These are phyloP conservation scores for Austroboletus eburneus DNA, from an alignment of 768 basidiomycete genomes.

Conservation along the genomic window DNA sequence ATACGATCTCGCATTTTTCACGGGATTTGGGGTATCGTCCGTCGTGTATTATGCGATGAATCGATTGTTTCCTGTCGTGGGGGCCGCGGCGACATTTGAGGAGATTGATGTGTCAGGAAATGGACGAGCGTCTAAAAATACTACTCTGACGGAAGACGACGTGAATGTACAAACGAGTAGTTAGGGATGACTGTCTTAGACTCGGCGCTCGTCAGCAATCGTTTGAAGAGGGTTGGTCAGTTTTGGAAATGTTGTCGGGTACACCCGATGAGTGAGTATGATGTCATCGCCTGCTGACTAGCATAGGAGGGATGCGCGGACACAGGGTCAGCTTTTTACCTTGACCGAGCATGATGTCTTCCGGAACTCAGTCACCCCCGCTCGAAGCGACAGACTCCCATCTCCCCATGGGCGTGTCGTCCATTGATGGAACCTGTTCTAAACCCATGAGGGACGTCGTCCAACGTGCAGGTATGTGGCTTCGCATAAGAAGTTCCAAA, in stretches of 20 bases:
- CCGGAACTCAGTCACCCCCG: constrained; percentile 54
- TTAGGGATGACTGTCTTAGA: too few species aligned
- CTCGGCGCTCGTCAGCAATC: too few species aligned
- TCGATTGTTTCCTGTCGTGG: constrained; percentile 55
- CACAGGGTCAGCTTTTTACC: too few species aligned
- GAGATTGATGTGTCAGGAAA: constrained; percentile 52
- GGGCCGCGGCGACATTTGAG: constrained; percentile 43
- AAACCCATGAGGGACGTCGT: constrained; percentile 37
- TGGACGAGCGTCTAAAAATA: neutral
- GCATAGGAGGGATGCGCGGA: neutral
- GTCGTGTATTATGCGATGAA: constrained; percentile 61
- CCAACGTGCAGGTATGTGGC: constrained; percentile 41
- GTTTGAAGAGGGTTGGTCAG: constrained; percentile 6
- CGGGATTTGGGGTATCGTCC: constrained; percentile 70
- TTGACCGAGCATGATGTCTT: constrained; percentile 12
- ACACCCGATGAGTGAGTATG: constrained; percentile 20
- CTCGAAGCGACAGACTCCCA: constrained; percentile 47
- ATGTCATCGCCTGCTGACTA: constrained; percentile 18
- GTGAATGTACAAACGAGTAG: too few species aligned
- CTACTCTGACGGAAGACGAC: too few species aligned
- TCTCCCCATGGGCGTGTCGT: constrained; percentile 46
- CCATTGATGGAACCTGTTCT: constrained; percentile 36
- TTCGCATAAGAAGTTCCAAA: too few species aligned
- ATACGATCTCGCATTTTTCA: constrained; percentile 78
- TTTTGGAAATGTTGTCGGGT: constrained; percentile 18